These are phyloP conservation scores for Kodamaea sp. DNA, from an alignment of 1,139 yeast species.

Conservation along the genomic window DNA sequence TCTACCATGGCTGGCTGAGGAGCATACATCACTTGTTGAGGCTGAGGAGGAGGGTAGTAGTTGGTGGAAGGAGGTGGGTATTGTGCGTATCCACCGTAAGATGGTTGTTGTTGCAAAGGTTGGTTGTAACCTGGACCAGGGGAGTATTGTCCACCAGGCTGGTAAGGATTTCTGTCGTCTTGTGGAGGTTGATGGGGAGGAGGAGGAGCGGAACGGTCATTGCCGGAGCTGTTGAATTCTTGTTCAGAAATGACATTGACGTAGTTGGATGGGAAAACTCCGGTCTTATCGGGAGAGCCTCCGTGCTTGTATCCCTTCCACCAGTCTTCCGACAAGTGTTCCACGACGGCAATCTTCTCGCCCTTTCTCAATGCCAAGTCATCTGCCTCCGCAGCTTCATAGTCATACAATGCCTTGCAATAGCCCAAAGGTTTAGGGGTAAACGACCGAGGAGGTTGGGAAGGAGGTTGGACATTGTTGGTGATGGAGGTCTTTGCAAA, in stretches of 20 bases:
- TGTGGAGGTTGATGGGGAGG: constrained; percentile 18
- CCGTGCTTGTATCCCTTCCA: constrained; percentile 69
- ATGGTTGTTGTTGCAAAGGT: constrained; percentile 29
- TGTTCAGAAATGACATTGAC: constrained; percentile 52
- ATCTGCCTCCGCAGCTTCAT: constrained; percentile 65
- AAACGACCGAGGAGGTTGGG: constrained; percentile 22
- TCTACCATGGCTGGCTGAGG: constrained; percentile 4
- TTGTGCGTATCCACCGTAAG: constrained; percentile 49
- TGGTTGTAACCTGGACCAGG: constrained; percentile 11
- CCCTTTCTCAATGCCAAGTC: constrained; percentile 70
- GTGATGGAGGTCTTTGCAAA: constrained; percentile 26
- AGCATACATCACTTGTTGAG: constrained; percentile 21
- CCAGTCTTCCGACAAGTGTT: constrained; percentile 85
- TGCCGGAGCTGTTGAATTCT: constrained; percentile 25
- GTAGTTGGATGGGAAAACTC: constrained; percentile 90
- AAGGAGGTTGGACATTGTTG: constrained; percentile 21
- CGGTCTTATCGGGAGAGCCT: constrained; percentile 50
- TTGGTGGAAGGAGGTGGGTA: constrained; percentile 50
- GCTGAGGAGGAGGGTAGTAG: constrained; percentile 41
- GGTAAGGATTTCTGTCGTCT: constrained; percentile 15
- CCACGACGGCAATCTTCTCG: constrained; percentile 66
- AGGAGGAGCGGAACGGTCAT: constrained; percentile 11
- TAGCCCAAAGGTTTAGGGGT: constrained; percentile 35
- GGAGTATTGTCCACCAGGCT: constrained; percentile 13
- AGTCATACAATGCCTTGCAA: constrained; percentile 72